Evolutionary conservation across 1,284 basidiomycete genomes (phyloP).

Genomic region (Amylostereum areolatum): DNA sequence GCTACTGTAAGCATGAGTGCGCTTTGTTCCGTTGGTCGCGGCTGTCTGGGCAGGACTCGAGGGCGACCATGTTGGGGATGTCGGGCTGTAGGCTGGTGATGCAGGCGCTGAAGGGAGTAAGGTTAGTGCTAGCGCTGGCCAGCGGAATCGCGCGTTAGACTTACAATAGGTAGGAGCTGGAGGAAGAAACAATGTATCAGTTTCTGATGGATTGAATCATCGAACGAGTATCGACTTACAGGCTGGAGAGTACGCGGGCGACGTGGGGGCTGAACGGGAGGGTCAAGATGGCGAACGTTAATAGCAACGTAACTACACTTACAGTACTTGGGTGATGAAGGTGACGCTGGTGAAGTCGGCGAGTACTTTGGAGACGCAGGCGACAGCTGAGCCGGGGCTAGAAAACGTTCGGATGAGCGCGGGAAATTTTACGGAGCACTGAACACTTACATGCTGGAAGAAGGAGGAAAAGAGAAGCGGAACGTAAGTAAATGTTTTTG

Average conservation of each 20-base stretch:
- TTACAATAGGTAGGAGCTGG: conserved; percentile 55
- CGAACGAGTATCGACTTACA: conserved; percentile 44
- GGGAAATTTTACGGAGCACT: too few relatives aligned
- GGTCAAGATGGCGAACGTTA: conserved; percentile 4
- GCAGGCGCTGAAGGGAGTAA: conserved; percentile 53
- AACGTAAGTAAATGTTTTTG: conserved; percentile 13
- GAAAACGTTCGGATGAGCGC: too few relatives aligned
- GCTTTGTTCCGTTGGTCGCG: conserved; percentile 37
- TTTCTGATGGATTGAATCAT: background rate
- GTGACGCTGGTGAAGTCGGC: conserved; percentile 77
- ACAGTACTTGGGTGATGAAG: conserved; percentile 87
- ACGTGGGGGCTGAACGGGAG: conserved; percentile 60
- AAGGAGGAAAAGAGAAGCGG: conserved; percentile 16
- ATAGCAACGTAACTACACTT: conserved; percentile 25
- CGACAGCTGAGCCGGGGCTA: conserved; percentile 62
- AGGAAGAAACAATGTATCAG: conserved; percentile 1
- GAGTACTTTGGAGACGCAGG: conserved; percentile 85
- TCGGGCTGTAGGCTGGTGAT: conserved; percentile 78
- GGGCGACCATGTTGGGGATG: conserved; percentile 77
- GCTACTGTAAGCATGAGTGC: conserved; percentile 40
- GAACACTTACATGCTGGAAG: conserved; percentile 49
- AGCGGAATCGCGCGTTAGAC: conserved; percentile 20
- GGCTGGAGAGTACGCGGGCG: conserved; percentile 78
- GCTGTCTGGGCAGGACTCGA: conserved; percentile 57
- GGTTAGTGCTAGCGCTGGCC: conserved; percentile 10